Percentiles rank a stretch among this genome's conserved stretches.
These are phyloP conservation scores for Rhododendron mucronatum DNA, from an alignment of 148 eudicot species.

Conservation along the genomic window DNA sequence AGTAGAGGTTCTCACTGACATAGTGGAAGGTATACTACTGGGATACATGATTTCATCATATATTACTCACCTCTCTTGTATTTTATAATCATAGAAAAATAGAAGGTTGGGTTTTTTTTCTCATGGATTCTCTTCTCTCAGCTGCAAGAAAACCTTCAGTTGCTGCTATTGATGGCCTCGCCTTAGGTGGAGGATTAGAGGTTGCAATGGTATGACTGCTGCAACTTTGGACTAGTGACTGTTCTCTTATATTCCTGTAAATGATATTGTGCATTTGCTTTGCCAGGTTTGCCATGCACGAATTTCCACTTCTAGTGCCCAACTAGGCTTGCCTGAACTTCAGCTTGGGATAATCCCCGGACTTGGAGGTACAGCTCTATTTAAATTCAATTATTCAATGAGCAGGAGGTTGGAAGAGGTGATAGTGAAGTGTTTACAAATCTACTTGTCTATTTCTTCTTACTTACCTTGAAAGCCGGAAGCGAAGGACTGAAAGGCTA, in stretches of 20 bases:
- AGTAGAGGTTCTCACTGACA: slow-evolving; percentile 70
- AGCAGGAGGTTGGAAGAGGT: background rate
- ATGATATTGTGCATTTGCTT: background rate
- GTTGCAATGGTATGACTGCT: slow-evolving; percentile 79
- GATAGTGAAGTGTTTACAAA: background rate
- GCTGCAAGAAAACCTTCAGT: slow-evolving; percentile 93
- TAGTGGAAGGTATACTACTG: slow-evolving; percentile 56
- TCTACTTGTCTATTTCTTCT: background rate
- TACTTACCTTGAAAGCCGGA: background rate
- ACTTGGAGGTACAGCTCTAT: slow-evolving; percentile 68
- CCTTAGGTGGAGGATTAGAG: slow-evolving; percentile 94
- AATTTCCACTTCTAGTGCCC: slow-evolving; percentile 76
- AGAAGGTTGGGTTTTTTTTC: background rate
- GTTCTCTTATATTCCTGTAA: background rate
- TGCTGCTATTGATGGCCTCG: slow-evolving; percentile 95
- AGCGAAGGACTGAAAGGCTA: too few relatives aligned
- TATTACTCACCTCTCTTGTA: background rate
- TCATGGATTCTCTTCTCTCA: slow-evolving; percentile 18
- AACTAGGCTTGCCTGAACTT: slow-evolving; percentile 95
- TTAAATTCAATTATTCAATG: background rate
- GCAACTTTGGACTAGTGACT: background rate
- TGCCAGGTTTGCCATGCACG: slow-evolving; percentile 92
- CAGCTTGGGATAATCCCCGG: slow-evolving; percentile 93
- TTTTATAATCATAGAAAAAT: background rate
- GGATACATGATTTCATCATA: background rate